Conservation (phyloP, 805 yeast genomes). For the Ogataea dorogensis region DNA sequence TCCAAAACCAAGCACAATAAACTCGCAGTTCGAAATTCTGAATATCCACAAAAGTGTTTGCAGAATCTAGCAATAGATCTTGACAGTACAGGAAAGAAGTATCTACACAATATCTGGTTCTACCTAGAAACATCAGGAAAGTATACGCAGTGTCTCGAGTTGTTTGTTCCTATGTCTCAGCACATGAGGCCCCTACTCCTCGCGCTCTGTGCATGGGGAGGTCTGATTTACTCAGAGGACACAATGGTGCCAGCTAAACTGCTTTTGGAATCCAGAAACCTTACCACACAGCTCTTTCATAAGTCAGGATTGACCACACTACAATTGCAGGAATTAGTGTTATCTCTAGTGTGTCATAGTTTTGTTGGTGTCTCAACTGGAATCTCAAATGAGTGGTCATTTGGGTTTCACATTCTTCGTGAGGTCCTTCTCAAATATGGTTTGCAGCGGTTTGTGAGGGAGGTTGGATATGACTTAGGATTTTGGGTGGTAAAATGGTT, state of each 20-base stretch:
- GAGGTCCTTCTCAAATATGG: slow-evolving; percentile 15
- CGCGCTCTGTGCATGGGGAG: slow-evolving; percentile 21
- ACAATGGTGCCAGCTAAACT: slow-evolving; percentile 4
- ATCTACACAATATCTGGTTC: slow-evolving; percentile 8
- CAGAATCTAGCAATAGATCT: background rate
- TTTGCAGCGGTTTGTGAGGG: slow-evolving; percentile 10
- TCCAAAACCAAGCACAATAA: too few species aligned
- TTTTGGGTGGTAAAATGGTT: slow-evolving; percentile 22
- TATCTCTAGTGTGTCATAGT: slow-evolving; percentile 19
- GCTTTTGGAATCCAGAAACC: slow-evolving; percentile 9
- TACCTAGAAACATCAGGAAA: slow-evolving; percentile 12
- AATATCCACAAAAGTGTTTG: slow-evolving; percentile 1
- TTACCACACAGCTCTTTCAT: slow-evolving; percentile 12
- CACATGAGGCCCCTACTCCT: slow-evolving; percentile 11
- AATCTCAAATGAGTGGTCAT: slow-evolving; percentile 22
- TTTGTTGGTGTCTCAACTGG: slow-evolving; percentile 22
- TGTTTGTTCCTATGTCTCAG: slow-evolving; percentile 16
- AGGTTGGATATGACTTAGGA: slow-evolving; percentile 11
- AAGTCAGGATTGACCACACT: too few species aligned
- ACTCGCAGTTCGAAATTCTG: too few species aligned
- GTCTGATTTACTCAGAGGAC: slow-evolving; percentile 9
- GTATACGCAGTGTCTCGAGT: slow-evolving; percentile 9
- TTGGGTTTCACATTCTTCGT: slow-evolving; percentile 19
- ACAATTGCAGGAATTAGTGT: slow-evolving; percentile 16
- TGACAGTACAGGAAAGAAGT: slow-evolving; percentile 10